These are phyloP conservation scores for Verticillium klebahnii DNA, from an alignment of 2,329 filamentous ascomycete species.

Conservation along the genomic window DNA sequence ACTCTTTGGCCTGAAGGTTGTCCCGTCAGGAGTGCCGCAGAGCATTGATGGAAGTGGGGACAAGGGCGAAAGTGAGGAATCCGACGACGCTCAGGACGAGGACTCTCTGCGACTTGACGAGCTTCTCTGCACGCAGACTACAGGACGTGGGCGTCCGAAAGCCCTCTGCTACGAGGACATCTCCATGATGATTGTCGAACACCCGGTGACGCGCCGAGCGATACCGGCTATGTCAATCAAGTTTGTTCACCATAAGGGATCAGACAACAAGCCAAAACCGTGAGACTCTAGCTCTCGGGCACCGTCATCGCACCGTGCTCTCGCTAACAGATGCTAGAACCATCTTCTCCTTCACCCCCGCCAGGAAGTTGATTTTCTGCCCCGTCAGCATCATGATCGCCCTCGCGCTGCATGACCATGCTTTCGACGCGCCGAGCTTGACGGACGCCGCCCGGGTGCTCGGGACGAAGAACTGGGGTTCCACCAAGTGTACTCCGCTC, in stretches of 20 bases:
- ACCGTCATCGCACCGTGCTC: neutral
- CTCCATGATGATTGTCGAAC: slow-evolving; percentile 19
- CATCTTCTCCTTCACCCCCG: slow-evolving; percentile 22
- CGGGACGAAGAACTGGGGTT: slow-evolving; percentile 10
- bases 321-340: slow-evolving; percentile 12
- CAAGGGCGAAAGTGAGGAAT: slow-evolving; percentile 7
- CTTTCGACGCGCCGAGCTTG: slow-evolving; percentile 18
- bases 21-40: neutral
- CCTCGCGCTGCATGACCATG: slow-evolving; percentile 18
- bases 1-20: slow-evolving; percentile 19
- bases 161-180: slow-evolving; percentile 25
- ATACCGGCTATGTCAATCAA: slow-evolving; percentile 22
- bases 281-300: slow-evolving; percentile 10
- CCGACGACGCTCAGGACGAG: slow-evolving; percentile 12
- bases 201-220: slow-evolving; percentile 15
- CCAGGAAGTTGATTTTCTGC: slow-evolving; percentile 20
- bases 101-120: slow-evolving; percentile 16
- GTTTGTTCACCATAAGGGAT: slow-evolving; percentile 23
- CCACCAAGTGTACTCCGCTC: slow-evolving; percentile 13
- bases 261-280: slow-evolving; percentile 22
- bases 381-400: slow-evolving; percentile 18
- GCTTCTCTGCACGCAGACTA: slow-evolving; percentile 17
- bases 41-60: neutral
- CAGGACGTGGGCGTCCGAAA: slow-evolving; percentile 16
- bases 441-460: slow-evolving; percentile 14